Conservation (phyloP, 257 asterid genomes). For the Ocimum tenuiflorum region DNA sequence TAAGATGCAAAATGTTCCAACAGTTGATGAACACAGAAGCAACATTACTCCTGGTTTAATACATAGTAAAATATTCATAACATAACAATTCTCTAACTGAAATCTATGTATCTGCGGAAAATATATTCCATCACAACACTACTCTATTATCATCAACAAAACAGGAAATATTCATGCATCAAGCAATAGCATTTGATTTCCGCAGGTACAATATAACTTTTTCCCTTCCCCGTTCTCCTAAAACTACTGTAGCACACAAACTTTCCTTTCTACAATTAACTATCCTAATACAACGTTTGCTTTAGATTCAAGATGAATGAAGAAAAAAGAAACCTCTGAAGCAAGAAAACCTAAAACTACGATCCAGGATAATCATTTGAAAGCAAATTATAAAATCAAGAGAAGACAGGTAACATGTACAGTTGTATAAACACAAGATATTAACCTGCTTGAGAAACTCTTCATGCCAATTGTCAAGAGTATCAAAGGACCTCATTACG, state of each 20-base stretch:
- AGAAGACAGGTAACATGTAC: neutral
- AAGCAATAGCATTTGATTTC: neutral
- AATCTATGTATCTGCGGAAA: neutral
- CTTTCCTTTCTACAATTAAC: neutral
- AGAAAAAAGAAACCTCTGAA: neutral
- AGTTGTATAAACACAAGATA: neutral
- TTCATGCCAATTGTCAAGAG: constrained; percentile 94
- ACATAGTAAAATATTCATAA: neutral
- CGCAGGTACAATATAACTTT: neutral
- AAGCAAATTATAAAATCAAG: neutral
- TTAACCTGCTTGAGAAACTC: constrained; percentile 94
- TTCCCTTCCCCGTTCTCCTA: neutral
- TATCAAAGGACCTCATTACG: constrained; percentile 80
- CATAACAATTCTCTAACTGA: neutral
- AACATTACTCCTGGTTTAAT: neutral
- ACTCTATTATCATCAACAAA: neutral
- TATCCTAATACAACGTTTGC: constrained; percentile 2
- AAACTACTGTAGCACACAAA: neutral
- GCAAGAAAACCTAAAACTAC: neutral
- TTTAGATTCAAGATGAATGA: neutral
- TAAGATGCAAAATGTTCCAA: neutral
- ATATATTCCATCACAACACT: neutral
- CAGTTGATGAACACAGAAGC: too few relatives aligned
- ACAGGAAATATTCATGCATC: neutral
- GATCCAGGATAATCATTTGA: neutral